These are phyloP conservation scores for Meripilus lineatus DNA, from an alignment of 1,284 basidiomycete species.

Conservation along the genomic window DNA sequence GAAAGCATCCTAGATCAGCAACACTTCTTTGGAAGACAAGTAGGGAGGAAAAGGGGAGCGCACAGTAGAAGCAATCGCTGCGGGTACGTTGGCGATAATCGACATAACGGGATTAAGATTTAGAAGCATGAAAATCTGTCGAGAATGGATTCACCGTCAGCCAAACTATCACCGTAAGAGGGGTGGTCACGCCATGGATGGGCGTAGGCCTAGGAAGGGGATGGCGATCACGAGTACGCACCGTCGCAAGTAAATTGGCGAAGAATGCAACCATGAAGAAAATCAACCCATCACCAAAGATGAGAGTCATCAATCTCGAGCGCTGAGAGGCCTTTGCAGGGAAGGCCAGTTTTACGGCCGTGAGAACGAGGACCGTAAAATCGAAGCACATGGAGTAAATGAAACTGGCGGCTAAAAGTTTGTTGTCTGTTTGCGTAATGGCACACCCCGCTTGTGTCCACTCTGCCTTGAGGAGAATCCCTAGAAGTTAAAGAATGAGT, in stretches of 20 bases:
- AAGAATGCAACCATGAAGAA: constrained; percentile 30
- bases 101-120: constrained; percentile 30
- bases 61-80: constrained; percentile 28
- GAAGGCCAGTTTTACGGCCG: constrained; percentile 37
- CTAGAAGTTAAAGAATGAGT: constrained; percentile 32
- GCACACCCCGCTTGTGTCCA: constrained; percentile 47
- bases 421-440: constrained; percentile 52
- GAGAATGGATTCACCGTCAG: not conserved
- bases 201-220: not conserved
- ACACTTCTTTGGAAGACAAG: too few relatives aligned
- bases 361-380: constrained; percentile 54
- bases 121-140: constrained; percentile 24
- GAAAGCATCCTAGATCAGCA: not conserved
- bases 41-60: constrained; percentile 3
- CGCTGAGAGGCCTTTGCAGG: constrained; percentile 16
- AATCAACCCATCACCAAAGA: constrained; percentile 28
- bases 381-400: constrained; percentile 75
- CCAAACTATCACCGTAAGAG: too few relatives aligned
- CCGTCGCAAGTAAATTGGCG: constrained; percentile 26
- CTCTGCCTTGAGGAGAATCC: constrained; percentile 50
- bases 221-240: constrained; percentile 3
- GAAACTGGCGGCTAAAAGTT: constrained; percentile 56
- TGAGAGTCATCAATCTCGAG: constrained; percentile 25
- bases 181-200: too few relatives aligned
- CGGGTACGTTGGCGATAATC: constrained; percentile 30